These are phyloP conservation scores for Podila minutissima DNA, from an alignment of 192 early-diverging fungal species.

Conservation along the genomic window DNA sequence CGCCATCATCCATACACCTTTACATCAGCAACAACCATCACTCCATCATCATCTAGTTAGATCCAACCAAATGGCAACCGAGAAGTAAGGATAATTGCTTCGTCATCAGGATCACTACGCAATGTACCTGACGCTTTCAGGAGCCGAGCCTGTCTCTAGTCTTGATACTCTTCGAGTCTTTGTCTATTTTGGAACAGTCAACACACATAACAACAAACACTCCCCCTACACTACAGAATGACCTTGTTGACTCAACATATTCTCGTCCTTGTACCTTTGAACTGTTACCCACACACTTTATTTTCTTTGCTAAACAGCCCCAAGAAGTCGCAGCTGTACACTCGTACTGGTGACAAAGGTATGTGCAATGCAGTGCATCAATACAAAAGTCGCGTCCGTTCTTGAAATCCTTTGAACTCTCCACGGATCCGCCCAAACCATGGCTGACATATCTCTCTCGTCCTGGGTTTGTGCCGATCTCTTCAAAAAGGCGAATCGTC, in stretches of 20 bases:
- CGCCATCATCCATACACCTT: no score
- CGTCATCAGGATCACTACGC: no score
- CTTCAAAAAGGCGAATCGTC: conserved; percentile 75
- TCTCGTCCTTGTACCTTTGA: neutral
- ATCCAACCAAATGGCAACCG: no score
- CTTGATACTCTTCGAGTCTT: no score
- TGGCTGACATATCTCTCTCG: neutral
- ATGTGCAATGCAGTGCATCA: neutral
- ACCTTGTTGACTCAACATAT: conserved; percentile 2
- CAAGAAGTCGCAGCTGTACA: conserved; percentile 82
- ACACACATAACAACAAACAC: no score
- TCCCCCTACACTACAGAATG: neutral
- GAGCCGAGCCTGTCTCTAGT: no score
- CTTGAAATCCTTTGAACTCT: neutral
- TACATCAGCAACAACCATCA: no score
- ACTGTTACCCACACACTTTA: neutral
- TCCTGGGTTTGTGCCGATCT: no score
- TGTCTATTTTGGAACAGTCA: no score
- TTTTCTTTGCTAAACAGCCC: conserved; percentile 11
- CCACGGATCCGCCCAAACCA: neutral
- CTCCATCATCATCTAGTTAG: no score
- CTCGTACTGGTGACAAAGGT: conserved; percentile 91
- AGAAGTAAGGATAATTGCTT: no score
- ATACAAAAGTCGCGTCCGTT: neutral
- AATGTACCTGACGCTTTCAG: no score